Conservation (phyloP, 306 rosid genomes). For the Boehmeria nivea region DNA sequence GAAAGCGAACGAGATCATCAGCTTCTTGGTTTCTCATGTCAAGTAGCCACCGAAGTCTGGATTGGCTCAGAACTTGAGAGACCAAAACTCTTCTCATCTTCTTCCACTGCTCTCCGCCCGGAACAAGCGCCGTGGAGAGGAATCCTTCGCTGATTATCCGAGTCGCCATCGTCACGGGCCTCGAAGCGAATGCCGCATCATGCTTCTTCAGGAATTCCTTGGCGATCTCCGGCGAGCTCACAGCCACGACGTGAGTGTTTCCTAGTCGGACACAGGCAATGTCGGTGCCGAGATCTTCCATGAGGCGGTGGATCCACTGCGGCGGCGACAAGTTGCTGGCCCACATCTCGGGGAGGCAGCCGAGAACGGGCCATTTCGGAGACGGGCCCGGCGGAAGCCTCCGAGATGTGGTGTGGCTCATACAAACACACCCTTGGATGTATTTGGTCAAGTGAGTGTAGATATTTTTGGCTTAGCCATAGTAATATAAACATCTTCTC, state of each 20-base stretch:
- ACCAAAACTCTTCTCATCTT: not conserved
- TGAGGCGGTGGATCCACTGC: not conserved
- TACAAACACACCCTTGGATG: too few relatives aligned
- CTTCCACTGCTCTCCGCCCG: conserved; percentile 1
- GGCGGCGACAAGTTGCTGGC: not conserved
- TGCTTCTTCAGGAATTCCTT: not conserved
- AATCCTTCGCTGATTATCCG: not conserved
- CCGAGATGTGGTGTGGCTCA: too few relatives aligned
- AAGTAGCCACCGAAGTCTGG: not conserved
- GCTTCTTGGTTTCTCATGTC: not conserved
- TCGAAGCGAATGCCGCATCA: not conserved
- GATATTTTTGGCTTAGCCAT: too few relatives aligned
- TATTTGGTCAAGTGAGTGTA: too few relatives aligned
- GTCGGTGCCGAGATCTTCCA: not conserved
- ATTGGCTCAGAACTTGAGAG: not conserved
- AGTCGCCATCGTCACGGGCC: not conserved
- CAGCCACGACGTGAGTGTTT: not conserved
- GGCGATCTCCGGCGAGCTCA: not conserved
- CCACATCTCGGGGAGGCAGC: not conserved
- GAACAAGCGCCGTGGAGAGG: not conserved
- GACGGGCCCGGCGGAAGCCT: not conserved
- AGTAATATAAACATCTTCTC: too few relatives aligned
- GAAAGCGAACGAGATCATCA: not conserved
- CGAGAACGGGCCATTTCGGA: not conserved
- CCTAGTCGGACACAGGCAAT: not conserved